Evolutionary conservation across 192 early-diverging fungal genomes (phyloP).

Genomic region (Gaertneriomyces sp.): DNA sequence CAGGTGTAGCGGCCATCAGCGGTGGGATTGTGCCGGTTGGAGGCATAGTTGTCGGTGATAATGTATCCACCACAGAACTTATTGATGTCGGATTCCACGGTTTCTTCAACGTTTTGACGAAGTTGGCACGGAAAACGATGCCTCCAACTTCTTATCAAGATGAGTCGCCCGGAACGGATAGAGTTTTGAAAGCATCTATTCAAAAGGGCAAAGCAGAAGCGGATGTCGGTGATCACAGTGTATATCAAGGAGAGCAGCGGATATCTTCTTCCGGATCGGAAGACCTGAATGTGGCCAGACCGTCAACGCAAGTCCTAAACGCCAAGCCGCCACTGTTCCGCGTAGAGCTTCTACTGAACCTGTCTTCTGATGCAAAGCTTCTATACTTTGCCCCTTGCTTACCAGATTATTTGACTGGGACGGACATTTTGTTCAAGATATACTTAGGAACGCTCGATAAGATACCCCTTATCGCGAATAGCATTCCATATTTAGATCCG

Average conservation of each 20-base stretch:
- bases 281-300: slow-evolving; percentile 1
- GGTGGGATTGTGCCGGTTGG: slow-evolving; percentile 49
- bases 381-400: slow-evolving; percentile 51
- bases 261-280: not conserved
- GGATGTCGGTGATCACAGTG: slow-evolving; percentile 15
- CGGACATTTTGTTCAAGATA: slow-evolving; percentile 49
- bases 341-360: slow-evolving; percentile 45
- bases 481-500: slow-evolving; percentile 50
- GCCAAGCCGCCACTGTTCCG: slow-evolving; percentile 43
- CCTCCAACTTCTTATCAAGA: not conserved
- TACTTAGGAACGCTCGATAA: slow-evolving; percentile 45
- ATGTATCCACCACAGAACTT: slow-evolving; percentile 46
- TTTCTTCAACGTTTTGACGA: slow-evolving; percentile 44
- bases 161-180: slow-evolving; percentile 1
- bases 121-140: slow-evolving; percentile 28
- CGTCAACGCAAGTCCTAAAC: not conserved
- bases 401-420: slow-evolving; percentile 40
- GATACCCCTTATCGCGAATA: slow-evolving; percentile 43
- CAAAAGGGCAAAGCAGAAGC: slow-evolving; percentile 7
- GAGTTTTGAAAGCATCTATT: slow-evolving; percentile 13
- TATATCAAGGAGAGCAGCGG: not conserved
- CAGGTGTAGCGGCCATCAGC: slow-evolving; percentile 11
- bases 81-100: slow-evolving; percentile 48
- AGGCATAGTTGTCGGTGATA: slow-evolving; percentile 46
- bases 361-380: slow-evolving; percentile 10